Evolutionary conservation across 176 grass and related monocot genomes (phyloP), one percentile per base, ranked within the genome.

Genomic region (Secale cereale): DNA sequence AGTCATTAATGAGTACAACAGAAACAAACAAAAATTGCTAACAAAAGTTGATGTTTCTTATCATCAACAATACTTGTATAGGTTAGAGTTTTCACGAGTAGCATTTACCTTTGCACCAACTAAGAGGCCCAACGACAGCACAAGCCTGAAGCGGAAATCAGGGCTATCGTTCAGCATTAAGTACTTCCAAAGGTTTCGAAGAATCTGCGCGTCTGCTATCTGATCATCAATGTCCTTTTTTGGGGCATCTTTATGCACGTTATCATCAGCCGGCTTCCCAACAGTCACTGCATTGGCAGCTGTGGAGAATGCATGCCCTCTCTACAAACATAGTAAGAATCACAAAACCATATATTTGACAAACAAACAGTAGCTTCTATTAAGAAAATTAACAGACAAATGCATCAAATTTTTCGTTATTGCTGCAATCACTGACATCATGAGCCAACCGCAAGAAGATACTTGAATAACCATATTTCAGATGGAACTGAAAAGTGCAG

Each of bases 61-160:
- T 59, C 5, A 6, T 40, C 22, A 85, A 29, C 6, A 7, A 32
- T 72, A 48, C 59, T 65, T 25, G 46, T 77, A 57, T 13, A 39
- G 27, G 19, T 46, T 78, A 67, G 13, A 70, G 50, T 10, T 56
- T 74, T 78, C 6, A 88, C 12, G 4, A 75, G 64, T 83, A 69
- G 64, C 19, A 43, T 76, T 85, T 85, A 98, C 93, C 97, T 99
- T 99, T 83, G 97, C 97, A 20, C 93, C 93, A 81, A 99, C 88
- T 63, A 99, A 92, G 73, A 99, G 91, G 10, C 84, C 89, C 29
- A 99, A 80, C 1, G 97, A 89, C 62, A 99, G 72, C 27, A 94
- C 37, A 68, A 93, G 83, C 86, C 97, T 95, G 52, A 99, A 80
- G 75, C 97, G 97, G 78, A 99, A 96, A 80, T 99, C 97, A 23